Base-by-base conservation (phyloP, 176 grass and related monocot genomes). In the Oryza brachyantha region DNA sequence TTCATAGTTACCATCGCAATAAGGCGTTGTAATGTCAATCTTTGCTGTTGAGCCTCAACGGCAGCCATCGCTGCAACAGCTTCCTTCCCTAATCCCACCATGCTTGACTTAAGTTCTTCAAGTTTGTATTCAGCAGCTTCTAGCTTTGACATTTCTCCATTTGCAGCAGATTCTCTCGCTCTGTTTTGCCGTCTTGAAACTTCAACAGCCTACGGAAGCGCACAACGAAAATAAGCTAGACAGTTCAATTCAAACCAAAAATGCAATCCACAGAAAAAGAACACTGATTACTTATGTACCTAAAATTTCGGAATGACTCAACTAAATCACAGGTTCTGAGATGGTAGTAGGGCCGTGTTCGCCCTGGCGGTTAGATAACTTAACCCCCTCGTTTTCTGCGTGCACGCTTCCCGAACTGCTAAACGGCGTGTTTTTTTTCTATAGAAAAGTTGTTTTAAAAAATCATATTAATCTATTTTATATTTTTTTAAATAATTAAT, bases 71-170 rank as follows among this genome's bases (percentile, higher is more conserved):
- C 85, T 86, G 85, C 80, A 68, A 89, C 84, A 74, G 92, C 95
- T 84, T 98, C 95, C 75, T 91, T 98, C 21, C 95, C 95, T 36
- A 98, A 52, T 55, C 81, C 83, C 65, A 82, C 83, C 95, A 94
- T 98, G 78, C 70, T 92, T 48, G 95, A 94, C 77, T 92, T 98
- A 32, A 98, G 79, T 78, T 98, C 95, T 83, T 98, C 87, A 52
- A 98, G 81, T 81, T 92, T 98, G 60, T 85, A 87, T 78, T 98
- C 95, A 84, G 95, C 82, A 21, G 92, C 92, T 87, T 98, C 92
- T 64, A 94, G 80, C 41, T 98, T 98, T 5, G 77, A 72, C 55
- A 88, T 66, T 22, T 98, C 95, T 25, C 79, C 80, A 72, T 94
- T 90, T 5, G 85, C 85, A 71, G 85, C 57, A 36, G 84, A 80